Evolutionary conservation across 2,329 filamentous ascomycete species (phyloP).

Genomic region (Zymoseptoria pseudotritici): DNA sequence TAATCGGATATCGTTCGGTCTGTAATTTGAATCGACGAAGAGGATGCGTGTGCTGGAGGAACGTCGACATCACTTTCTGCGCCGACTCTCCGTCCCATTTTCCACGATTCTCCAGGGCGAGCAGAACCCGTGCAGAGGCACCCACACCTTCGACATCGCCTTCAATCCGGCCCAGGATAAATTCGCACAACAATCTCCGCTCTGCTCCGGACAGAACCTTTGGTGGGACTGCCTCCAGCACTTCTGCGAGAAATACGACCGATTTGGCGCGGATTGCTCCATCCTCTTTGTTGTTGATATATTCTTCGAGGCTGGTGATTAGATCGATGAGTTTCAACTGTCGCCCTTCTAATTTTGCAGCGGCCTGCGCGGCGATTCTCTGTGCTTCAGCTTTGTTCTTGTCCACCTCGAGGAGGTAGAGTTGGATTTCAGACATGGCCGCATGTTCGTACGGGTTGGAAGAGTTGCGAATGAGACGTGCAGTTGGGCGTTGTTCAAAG

Average conservation of each 20-base stretch:
- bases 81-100: conserved; percentile 54
- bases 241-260: conserved; percentile 45
- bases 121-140: conserved; percentile 51
- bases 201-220: conserved; percentile 55
- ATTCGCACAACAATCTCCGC: conserved; percentile 52
- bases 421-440: conserved; percentile 46
- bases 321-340: conserved; percentile 55
- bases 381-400: conserved; percentile 41
- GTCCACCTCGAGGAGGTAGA: conserved; percentile 45
- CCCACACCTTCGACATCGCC: conserved; percentile 48
- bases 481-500: background rate
- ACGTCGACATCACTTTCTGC: conserved; percentile 45
- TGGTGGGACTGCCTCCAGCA: conserved; percentile 43
- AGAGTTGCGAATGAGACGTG: background rate
- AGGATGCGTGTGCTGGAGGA: conserved; percentile 47
- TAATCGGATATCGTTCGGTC: conserved; percentile 52
- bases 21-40: conserved; percentile 57
- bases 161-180: conserved; percentile 57
- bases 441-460: conserved; percentile 8
- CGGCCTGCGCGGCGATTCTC: conserved; percentile 37
- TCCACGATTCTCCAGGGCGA: conserved; percentile 52
- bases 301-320: conserved; percentile 58
- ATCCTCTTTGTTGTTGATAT: conserved; percentile 58
- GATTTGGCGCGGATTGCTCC: conserved; percentile 51
- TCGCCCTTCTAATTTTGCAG: conserved; percentile 48